Evolutionary conservation across 2,329 filamentous ascomycete species (phyloP).

Genomic region (Talaromyces piceae): DNA sequence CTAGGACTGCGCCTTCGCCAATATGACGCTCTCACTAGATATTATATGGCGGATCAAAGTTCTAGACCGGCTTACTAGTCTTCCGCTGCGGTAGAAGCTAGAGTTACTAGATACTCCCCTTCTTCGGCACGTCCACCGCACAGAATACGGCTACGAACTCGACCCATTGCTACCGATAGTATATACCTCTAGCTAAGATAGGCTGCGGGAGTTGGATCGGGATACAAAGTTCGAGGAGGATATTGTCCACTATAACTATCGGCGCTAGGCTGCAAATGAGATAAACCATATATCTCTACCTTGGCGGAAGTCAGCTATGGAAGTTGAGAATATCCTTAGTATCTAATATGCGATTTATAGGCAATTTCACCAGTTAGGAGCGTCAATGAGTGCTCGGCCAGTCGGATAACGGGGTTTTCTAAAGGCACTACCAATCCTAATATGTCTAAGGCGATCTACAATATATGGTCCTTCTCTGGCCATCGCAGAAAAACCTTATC

Average conservation of each 20-base stretch:
- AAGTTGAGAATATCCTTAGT: not conserved
- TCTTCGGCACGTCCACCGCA: conserved; percentile 18
- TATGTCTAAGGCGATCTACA: conserved; percentile 21
- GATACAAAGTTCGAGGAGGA: conserved; percentile 21
- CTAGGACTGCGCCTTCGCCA: conserved; percentile 17
- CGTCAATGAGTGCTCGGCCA: conserved; percentile 20
- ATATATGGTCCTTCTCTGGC: conserved; percentile 21
- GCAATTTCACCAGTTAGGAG: conserved; percentile 22
- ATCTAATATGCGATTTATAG: conserved; percentile 14
- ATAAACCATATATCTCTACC: conserved; percentile 17
- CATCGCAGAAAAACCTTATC: conserved; percentile 18
- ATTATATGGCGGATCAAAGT: conserved; percentile 20
- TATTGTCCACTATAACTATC: conserved; percentile 23
- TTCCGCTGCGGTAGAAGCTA: conserved; percentile 18
- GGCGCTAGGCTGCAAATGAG: conserved; percentile 21
- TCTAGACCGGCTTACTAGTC: conserved; percentile 13
- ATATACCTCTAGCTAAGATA: conserved; percentile 20
- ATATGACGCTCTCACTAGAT: conserved; percentile 19
- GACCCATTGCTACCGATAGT: conserved; percentile 18
- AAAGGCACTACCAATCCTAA: conserved; percentile 22
- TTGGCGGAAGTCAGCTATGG: not conserved
- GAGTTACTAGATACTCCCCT: conserved; percentile 19
- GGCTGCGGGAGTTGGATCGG: conserved; percentile 18
- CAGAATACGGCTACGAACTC: conserved; percentile 17
- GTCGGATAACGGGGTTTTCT: conserved; percentile 18